Evolutionary conservation across 768 basidiomycete species (phyloP).

Genomic region (Termitomyces sp.): DNA sequence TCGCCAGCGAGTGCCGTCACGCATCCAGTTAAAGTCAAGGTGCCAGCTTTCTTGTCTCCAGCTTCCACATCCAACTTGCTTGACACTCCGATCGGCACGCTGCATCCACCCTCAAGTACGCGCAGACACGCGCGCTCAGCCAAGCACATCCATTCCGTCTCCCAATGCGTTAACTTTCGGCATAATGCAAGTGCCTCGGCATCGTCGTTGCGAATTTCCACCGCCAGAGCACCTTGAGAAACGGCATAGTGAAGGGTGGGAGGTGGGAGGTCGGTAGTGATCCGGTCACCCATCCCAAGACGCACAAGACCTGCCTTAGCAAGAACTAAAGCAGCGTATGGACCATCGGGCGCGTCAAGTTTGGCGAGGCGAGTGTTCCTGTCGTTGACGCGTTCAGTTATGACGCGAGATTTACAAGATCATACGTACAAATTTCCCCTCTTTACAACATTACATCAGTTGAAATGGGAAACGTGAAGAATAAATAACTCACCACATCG

Average conservation of each 20-base stretch:
- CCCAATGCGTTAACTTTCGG: slow-evolving; percentile 65
- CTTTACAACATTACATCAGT: slow-evolving; percentile 29
- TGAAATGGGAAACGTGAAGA: background rate
- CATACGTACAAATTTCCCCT: slow-evolving; percentile 80
- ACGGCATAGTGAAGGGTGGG: slow-evolving; percentile 86
- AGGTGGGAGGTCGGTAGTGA: slow-evolving; percentile 68
- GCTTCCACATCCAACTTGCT: slow-evolving; percentile 40
- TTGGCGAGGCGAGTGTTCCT: slow-evolving; percentile 91
- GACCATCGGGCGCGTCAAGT: slow-evolving; percentile 78
- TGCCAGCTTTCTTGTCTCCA: slow-evolving; percentile 23
- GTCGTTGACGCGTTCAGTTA: slow-evolving; percentile 8
- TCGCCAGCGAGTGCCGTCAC: slow-evolving; percentile 82
- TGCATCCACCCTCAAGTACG: slow-evolving; percentile 95
- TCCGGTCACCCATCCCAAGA: slow-evolving; percentile 67
- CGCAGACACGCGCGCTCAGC: slow-evolving; percentile 88
- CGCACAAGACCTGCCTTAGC: slow-evolving; percentile 92
- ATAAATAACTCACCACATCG: slow-evolving; percentile 71
- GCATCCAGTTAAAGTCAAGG: slow-evolving; percentile 69
- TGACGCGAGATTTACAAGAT: slow-evolving; percentile 1
- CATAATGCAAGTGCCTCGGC: slow-evolving; percentile 59
- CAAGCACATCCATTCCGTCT: slow-evolving; percentile 70
- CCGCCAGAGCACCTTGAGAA: slow-evolving; percentile 87
- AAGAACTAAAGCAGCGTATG: slow-evolving; percentile 86
- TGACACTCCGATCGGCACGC: slow-evolving; percentile 88
- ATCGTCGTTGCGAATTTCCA: slow-evolving; percentile 80